A percentile compares a stretch with the other conserved stretches of the same genome.
These are phyloP conservation scores for Salix udensis DNA, from an alignment of 345 rosid genomes.

Conservation along the genomic window DNA sequence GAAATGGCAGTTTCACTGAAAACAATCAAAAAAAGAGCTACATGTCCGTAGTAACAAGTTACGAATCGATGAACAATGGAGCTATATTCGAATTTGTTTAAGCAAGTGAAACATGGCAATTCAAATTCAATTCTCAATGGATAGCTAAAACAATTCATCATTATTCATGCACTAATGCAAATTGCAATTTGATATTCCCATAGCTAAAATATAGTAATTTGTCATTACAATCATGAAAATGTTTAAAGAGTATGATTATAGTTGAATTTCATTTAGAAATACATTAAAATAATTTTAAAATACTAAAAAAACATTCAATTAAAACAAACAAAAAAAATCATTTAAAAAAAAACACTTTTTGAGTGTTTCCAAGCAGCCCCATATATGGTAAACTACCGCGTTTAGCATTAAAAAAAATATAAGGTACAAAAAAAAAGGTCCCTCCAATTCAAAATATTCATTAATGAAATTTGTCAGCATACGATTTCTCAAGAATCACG, in stretches of 20 bases:
- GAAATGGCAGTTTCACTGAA: neutral
- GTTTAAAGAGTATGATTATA: no score
- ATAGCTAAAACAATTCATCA: neutral
- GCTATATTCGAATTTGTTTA: neutral
- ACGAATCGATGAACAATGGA: neutral
- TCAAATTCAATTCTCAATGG: neutral
- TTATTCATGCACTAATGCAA: neutral
- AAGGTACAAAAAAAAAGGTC: neutral
- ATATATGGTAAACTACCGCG: neutral
- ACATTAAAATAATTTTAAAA: no score
- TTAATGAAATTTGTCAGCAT: neutral
- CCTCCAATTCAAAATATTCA: neutral
- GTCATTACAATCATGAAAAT: no score
- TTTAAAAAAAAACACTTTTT: no score
- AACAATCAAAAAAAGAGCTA: no score
- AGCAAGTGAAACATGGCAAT: neutral
- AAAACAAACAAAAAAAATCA: no score
- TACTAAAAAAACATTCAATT: no score
- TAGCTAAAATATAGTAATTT: no score
- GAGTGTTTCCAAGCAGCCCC: neutral
- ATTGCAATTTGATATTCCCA: no score
- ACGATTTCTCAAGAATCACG: neutral
- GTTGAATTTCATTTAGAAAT: no score
- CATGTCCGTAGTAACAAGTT: neutral
- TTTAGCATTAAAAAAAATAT: neutral